Evolutionary conservation across 306 rosid genomes (phyloP), one percentile per base, ranked within the genome.

Genomic region (Rosa rugosa): DNA sequence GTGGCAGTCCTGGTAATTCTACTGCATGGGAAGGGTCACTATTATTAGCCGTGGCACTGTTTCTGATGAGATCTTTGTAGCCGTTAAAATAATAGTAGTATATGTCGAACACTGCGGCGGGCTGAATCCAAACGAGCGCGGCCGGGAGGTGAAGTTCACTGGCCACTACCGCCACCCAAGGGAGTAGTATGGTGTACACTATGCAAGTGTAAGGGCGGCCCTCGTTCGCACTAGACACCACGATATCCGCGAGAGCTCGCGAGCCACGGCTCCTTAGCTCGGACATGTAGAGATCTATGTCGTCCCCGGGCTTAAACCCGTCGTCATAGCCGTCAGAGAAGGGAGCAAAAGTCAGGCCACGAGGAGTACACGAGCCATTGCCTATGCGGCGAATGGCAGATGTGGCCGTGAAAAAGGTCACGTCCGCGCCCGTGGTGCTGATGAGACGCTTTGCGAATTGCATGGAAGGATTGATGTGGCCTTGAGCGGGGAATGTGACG

Each of bases 401-500:
- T 47, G 73, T 16, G 22, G 79, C 71, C 40, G 84, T 84, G 71
- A 42, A 66, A 18, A 69, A 73, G 13, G 88, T 87, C 63, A 87
- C 83, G 5, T 76, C 69, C 8, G 77, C 80, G 5, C 81, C 80
- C 3, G 60, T 53, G 6, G 51, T 46, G 76, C 44, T 44, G 36
- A 80, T 20, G 14, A 86, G 85, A 34, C 80, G 76, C 79, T 81
- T 79, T 65, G 86, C 84, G 9, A 87, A 80, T 34, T 82, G 84
- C 8, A 87, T 81, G 41, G 76, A 27, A 0, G 88, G 90, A 75
- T 84, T 84, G 59, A 82, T 78, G 76, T 87, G 90, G 41, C 90
- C 87, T n/a, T 82, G 88, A 0, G 75, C 86, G 0, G 84, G 80
- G 22, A 10, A 77, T 11, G 78, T 49, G 0, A 79, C 63, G 13